Percentiles rank a stretch among this genome's conserved stretches.
phyloP scores from a whole-genome alignment of 2,329 filamentous ascomycete species.

The Pseudocercospora vitis region DNA sequence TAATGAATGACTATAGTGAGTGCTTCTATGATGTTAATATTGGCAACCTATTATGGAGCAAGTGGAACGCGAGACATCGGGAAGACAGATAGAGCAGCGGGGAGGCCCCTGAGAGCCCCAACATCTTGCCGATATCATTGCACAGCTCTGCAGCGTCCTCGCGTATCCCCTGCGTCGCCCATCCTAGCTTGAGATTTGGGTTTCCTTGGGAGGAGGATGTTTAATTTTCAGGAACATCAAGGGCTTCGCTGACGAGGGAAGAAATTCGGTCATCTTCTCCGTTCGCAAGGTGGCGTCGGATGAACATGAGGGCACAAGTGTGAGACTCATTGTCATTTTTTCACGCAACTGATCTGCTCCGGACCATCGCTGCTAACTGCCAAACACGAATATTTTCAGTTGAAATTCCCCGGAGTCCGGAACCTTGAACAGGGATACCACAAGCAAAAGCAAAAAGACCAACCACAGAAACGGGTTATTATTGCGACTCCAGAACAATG shows the following conservation, averaged over 20 bases:
- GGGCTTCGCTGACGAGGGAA: not conserved
- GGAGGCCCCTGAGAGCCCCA: conserved; percentile 7
- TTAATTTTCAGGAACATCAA: conserved; percentile 4
- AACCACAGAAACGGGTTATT: no score
- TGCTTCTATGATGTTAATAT: not conserved
- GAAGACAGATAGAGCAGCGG: no score
- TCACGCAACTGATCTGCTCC: no score
- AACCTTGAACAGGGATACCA: not conserved
- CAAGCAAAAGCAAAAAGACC: not conserved
- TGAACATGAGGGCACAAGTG: no score
- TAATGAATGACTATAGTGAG: conserved; percentile 2
- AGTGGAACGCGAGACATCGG: no score
- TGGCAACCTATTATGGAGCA: not conserved
- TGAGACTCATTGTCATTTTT: no score
- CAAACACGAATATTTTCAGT: no score
- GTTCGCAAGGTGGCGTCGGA: no score
- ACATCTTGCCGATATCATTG: conserved; percentile 1
- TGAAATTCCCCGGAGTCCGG: not conserved
- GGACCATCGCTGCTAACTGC: no score
- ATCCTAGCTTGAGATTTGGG: not conserved
- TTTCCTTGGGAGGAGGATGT: not conserved
- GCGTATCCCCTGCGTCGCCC: not conserved
- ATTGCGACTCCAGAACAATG: no score
- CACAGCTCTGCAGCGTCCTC: not conserved
- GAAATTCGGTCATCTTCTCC: not conserved